Evolutionary conservation across 2,329 filamentous ascomycete species (phyloP).

Genomic region (Penicillium rolfsii): DNA sequence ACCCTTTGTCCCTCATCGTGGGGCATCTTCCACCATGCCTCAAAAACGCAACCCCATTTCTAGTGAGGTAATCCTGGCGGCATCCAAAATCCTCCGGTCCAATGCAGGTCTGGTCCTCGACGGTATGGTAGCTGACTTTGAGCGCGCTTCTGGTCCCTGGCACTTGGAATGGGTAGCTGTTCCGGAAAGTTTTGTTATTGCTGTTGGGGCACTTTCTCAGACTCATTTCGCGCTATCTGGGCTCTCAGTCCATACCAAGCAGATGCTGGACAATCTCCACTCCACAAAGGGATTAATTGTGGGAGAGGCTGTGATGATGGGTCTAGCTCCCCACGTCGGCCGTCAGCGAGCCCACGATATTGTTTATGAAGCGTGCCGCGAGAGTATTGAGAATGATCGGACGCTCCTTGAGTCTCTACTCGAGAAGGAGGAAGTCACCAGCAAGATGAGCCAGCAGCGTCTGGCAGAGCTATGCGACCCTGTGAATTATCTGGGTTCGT

Average conservation of each 20-base stretch:
- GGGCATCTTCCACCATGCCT: conserved; percentile 61
- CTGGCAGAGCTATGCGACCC: conserved; percentile 61
- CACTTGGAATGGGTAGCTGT: conserved; percentile 63
- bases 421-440: conserved; percentile 45
- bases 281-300: conserved; percentile 59
- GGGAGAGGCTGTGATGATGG: conserved; percentile 65
- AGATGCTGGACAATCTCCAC: conserved; percentile 56
- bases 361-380: conserved; percentile 59
- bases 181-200: conserved; percentile 58
- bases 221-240: conserved; percentile 58
- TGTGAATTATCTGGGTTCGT: conserved; percentile 49
- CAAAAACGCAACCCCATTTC: conserved; percentile 64
- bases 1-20: conserved; percentile 59
- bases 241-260: conserved; percentile 54
- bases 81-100: conserved; percentile 57
- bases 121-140: conserved; percentile 62
- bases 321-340: conserved; percentile 56
- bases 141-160: conserved; percentile 62
- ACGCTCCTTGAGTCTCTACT: conserved; percentile 51
- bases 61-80: conserved; percentile 59
- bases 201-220: conserved; percentile 57
- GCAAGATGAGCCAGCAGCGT: conserved; percentile 49
- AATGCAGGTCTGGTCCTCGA: conserved; percentile 58
- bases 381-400: conserved; percentile 51
- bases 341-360: conserved; percentile 59